Evolutionary conservation across 2,329 filamentous ascomycete genomes (phyloP).

Genomic region (Hypocrella siamensis): DNA sequence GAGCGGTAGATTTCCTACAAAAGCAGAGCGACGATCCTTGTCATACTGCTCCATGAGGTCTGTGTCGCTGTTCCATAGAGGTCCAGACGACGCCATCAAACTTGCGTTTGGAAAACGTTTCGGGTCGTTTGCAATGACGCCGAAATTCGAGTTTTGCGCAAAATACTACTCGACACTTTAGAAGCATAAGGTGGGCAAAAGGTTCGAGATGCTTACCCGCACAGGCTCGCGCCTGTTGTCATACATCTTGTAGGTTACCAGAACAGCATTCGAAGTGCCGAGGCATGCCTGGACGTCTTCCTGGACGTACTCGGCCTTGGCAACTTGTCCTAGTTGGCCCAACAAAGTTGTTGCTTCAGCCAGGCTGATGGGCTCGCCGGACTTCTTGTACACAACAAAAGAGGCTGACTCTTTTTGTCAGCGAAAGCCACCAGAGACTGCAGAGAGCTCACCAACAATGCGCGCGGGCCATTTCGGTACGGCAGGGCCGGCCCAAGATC

Average conservation of each 20-base stretch:
- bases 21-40: slow-evolving; percentile 29
- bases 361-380: slow-evolving; percentile 18
- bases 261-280: slow-evolving; percentile 20
- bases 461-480: slow-evolving; percentile 43
- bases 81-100: background rate
- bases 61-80: slow-evolving; percentile 2
- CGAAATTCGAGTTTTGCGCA: slow-evolving; percentile 1
- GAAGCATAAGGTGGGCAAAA: background rate
- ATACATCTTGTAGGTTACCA: slow-evolving; percentile 35
- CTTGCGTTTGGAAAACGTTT: slow-evolving; percentile 2
- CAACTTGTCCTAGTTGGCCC: slow-evolving; percentile 25
- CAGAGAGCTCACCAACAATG: slow-evolving; percentile 36
- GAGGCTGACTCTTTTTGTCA: slow-evolving; percentile 21
- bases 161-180: slow-evolving; percentile 2
- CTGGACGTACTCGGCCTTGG: slow-evolving; percentile 20
- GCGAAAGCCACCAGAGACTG: too few species aligned
- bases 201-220: slow-evolving; percentile 19
- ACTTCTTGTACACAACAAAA: slow-evolving; percentile 28
- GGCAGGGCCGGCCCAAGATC: slow-evolving; percentile 40
- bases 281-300: slow-evolving; percentile 16
- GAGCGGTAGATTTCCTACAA: slow-evolving; percentile 28
- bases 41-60: slow-evolving; percentile 20
- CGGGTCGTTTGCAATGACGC: slow-evolving; percentile 15
- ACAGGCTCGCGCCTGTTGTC: slow-evolving; percentile 33
- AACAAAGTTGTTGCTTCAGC: slow-evolving; percentile 30